phyloP scores from a whole-genome alignment of 2,329 filamentous ascomycete genomes.

The Trichoderma sp. region DNA sequence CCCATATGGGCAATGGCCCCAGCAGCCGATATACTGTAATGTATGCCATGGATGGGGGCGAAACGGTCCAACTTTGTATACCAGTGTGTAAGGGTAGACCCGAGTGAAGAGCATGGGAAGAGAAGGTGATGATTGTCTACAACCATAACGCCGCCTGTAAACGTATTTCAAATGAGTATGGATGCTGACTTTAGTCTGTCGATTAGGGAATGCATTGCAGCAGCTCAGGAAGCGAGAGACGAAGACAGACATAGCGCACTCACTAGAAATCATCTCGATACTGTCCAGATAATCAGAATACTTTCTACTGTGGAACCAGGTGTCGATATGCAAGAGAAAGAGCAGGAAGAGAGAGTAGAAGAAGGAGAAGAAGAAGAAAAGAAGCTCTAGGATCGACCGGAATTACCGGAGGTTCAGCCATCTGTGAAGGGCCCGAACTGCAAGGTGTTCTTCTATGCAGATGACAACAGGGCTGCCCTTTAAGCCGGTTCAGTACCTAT shows the following conservation, averaged over 20 bases:
- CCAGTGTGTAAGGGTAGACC: background rate
- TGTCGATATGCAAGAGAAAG: background rate
- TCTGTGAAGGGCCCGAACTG: background rate
- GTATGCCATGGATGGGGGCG: background rate
- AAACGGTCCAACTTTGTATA: background rate
- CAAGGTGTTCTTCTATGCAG: background rate
- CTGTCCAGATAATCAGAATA: background rate
- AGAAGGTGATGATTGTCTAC: background rate
- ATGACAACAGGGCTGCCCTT: background rate
- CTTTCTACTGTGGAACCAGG: background rate
- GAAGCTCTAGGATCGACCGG: background rate
- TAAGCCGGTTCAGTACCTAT: background rate
- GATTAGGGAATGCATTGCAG: background rate
- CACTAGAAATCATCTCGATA: background rate
- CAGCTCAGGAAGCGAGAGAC: background rate
- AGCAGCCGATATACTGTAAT: background rate
- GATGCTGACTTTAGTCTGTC: background rate
- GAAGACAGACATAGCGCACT: background rate
- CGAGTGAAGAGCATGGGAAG: background rate
- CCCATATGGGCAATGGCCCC: background rate
- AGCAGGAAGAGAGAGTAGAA: background rate
- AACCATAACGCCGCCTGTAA: background rate
- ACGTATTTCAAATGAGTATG: background rate
- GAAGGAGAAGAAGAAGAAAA: background rate
- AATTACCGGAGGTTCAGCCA: background rate